Base-by-base conservation (phyloP, 148 eudicot genomes). In the Cornus suecica region DNA sequence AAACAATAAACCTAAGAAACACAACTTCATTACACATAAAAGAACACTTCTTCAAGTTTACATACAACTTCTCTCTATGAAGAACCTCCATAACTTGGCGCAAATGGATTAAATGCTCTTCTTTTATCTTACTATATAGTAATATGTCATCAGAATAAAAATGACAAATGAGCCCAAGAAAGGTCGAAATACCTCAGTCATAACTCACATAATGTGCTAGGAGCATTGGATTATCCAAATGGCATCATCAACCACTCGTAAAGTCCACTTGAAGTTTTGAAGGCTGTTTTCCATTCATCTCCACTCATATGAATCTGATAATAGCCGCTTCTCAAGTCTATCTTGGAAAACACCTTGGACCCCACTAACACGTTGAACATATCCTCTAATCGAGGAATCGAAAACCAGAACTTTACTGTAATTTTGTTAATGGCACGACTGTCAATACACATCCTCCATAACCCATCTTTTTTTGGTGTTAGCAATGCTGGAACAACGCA, bases 281-380 rank as follows among this genome's bases (percentile, higher is more conserved):
- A 65, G 68, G 68, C 68, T 5, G 34, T 27, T 18, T 28, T 65
- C 68, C 68, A 65, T 29, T 65, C 5, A 65, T 65, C 32, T 10
- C 34, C 68, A 28, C 31, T 65, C 26, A 28, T 65, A 3, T 37
- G 68, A 29, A 65, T 65, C 3, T 64, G 67, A 30, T 64, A 30
- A 64, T 64, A 65, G 4, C 34, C 32, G 34, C 68, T 65, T 28
- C 68, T 27, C 34, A 65, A 28, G 18, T 65, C 68, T 65, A 65
- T 65, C 28, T 65, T 65, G 10, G 68, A 64, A 64, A 64, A 64
- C n/a, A n/a, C n/a, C n/a, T n/a, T n/a, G n/a, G n/a, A n/a, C n/a
- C n/a, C n/a, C n/a, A n/a, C n/a, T n/a, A n/a, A n/a, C n/a, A n/a
- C n/a, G n/a, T n/a, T n/a, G n/a, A n/a, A n/a, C n/a, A n/a, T n/a